phyloP scores from a whole-genome alignment of 2,329 filamentous ascomycete species.

The Neofusicoccum cordaticola region DNA sequence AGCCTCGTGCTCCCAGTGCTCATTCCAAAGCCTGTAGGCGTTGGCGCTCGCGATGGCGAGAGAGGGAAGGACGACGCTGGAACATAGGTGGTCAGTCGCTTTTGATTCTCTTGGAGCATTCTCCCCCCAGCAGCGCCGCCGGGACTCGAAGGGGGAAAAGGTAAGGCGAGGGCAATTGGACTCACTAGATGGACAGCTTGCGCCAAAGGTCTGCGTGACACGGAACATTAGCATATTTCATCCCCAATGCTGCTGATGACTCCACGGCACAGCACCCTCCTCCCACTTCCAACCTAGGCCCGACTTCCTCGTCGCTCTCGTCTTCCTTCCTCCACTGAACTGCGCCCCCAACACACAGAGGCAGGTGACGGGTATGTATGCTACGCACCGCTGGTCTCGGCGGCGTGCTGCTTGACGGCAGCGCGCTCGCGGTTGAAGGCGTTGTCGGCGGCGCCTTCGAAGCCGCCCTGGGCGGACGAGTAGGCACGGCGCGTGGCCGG shows the following conservation, averaged over 20 bases:
- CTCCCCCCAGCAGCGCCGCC: neutral
- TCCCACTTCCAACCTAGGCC: too few relatives aligned
- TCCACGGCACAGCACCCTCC: neutral
- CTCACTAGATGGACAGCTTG: conserved; percentile 95
- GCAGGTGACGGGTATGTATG: neutral
- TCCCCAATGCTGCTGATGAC: neutral
- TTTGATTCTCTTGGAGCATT: neutral
- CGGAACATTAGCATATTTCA: neutral
- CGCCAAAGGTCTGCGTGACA: conserved; percentile 74
- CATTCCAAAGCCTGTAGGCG: conserved; percentile 85
- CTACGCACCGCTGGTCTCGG: conserved; percentile 71
- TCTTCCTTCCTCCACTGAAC: neutral
- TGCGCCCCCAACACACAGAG: neutral
- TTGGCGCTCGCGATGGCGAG: conserved; percentile 73
- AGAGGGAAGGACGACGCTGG: conserved; percentile 70
- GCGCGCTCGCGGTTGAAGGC: conserved; percentile 89
- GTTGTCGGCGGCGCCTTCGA: conserved; percentile 70
- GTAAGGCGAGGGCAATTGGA: conserved; percentile 22
- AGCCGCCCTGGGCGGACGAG: conserved; percentile 56
- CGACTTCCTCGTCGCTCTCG: too few relatives aligned
- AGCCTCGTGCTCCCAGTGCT: conserved; percentile 94
- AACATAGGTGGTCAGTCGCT: neutral
- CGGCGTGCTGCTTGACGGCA: conserved; percentile 88
- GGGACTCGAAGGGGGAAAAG: neutral
- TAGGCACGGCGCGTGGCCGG: conserved; percentile 64